Conservation (phyloP, 1,284 basidiomycete genomes). For the Sporisorium graminicola region DNA sequence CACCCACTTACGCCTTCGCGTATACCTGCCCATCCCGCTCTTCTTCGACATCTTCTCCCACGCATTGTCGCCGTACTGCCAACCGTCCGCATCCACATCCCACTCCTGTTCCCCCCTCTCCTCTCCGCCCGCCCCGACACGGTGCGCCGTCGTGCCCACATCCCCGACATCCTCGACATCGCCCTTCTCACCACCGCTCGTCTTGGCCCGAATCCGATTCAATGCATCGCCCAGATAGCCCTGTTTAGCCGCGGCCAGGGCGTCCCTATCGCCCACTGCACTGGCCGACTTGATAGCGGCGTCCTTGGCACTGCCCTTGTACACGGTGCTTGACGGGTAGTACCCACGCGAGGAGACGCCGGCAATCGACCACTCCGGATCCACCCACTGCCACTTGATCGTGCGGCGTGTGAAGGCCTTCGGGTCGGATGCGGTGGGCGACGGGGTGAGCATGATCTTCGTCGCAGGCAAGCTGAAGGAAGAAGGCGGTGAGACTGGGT, state of each 20-base stretch:
- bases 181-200: not conserved
- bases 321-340: slow-evolving; percentile 27
- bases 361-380: slow-evolving; percentile 71
- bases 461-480: slow-evolving; percentile 73
- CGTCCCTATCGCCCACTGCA: slow-evolving; percentile 36
- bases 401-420: slow-evolving; percentile 62
- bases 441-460: slow-evolving; percentile 64
- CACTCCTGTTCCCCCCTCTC: slow-evolving; percentile 20
- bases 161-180: slow-evolving; percentile 19
- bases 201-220: slow-evolving; percentile 35
- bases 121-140: not conserved
- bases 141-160: slow-evolving; percentile 30
- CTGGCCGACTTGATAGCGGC: slow-evolving; percentile 36
- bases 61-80: slow-evolving; percentile 95
- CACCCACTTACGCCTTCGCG: slow-evolving; percentile 70
- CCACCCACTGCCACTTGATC: slow-evolving; percentile 71
- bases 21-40: slow-evolving; percentile 82
- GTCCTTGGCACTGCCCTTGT: slow-evolving; percentile 41
- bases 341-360: slow-evolving; percentile 48
- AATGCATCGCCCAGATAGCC: slow-evolving; percentile 49
- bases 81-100: slow-evolving; percentile 85
- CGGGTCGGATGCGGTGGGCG: slow-evolving; percentile 51
- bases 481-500: slow-evolving; percentile 72
- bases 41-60: slow-evolving; percentile 85
- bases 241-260: slow-evolving; percentile 37